phyloP scores from a whole-genome alignment of 2,329 filamentous ascomycete species.

The Monosporascus sp. region DNA sequence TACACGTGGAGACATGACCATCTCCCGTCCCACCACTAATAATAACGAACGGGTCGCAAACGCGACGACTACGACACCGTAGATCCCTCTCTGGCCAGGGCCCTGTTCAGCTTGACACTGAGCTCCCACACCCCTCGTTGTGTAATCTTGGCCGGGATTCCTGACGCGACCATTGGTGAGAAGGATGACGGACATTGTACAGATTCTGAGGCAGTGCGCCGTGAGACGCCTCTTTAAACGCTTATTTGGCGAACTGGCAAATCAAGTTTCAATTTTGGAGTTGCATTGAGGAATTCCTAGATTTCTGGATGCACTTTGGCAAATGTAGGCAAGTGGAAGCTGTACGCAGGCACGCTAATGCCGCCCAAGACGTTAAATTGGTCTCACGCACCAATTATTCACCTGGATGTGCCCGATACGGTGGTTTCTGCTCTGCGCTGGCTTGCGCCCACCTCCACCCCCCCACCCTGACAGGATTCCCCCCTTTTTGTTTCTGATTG shows the following conservation, averaged over 20 bases:
- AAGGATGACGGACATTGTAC: conserved; percentile 6
- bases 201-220: conserved; percentile 7
- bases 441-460: background rate
- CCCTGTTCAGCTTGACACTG: conserved; percentile 1
- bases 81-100: background rate
- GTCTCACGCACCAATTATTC: background rate
- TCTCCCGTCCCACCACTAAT: conserved; percentile 4
- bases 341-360: background rate
- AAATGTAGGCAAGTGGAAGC: conserved; percentile 9
- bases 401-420: too few relatives aligned
- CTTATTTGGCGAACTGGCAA: conserved; percentile 7
- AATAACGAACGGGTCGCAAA: background rate
- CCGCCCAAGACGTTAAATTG: background rate
- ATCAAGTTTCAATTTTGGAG: conserved; percentile 10
- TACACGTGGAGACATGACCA: conserved; percentile 23
- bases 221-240: conserved; percentile 15
- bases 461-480: conserved; percentile 5
- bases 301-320: conserved; percentile 13
- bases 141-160: conserved; percentile 10
- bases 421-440: background rate
- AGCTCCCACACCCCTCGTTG: conserved; percentile 8
- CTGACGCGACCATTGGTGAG: conserved; percentile 25
- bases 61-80: conserved; percentile 6
- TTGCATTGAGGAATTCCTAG: conserved; percentile 18
- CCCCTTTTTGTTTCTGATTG: conserved; percentile 13